Base-by-base conservation (phyloP, 768 basidiomycete species). In the Podaxis sp. region DNA sequence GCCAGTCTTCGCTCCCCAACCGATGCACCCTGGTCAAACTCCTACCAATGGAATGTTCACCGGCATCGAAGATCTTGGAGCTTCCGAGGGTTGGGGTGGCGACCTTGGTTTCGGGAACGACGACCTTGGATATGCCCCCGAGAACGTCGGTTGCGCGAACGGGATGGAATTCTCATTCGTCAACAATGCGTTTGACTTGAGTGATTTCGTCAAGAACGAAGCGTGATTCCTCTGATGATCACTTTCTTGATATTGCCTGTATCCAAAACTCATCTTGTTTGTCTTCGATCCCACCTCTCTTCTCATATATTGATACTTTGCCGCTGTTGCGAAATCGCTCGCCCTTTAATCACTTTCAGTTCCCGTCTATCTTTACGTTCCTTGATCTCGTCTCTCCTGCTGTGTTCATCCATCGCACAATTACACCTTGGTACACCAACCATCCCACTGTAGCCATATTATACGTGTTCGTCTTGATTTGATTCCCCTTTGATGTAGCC, bases 401-500 rank as follows among this genome's bases (percentile, higher is more conserved):
- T 38, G 8, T 33, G 8, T 38, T 40, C 47, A 38, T 49, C 36
- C 36, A 17, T 27, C 15, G n/a, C 36, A 55, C 19, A 25, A 36
- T 55, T 55, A 47, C 46, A 33, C 29, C 25, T 47, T 29, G 37
- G 46, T 24, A 22, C 57, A 60, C n/a, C 24, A 36, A 43, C 40
- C 40, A 29, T 9, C 53, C 22, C 41, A 62, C 47, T 62, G 61
- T 62, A 62, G 55, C 61, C 54, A 62, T 62, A 62, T 54, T 43
- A 46, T 56, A 43, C 37, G 50, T n/a, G 57, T 53, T 40, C 37
- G 19, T 47, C 52, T 43, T 41, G 56, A 49, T 50, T 43, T 49
- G 60, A 49, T 56, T 50, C 19, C 53, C 22, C 9, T 19, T n/a
- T 50, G 52, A 43, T 62, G 54, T 62, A 56, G 61, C 61, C 54